These are phyloP conservation scores for Cubamyces sp. DNA, from an alignment of 768 basidiomycete species.

Conservation along the genomic window DNA sequence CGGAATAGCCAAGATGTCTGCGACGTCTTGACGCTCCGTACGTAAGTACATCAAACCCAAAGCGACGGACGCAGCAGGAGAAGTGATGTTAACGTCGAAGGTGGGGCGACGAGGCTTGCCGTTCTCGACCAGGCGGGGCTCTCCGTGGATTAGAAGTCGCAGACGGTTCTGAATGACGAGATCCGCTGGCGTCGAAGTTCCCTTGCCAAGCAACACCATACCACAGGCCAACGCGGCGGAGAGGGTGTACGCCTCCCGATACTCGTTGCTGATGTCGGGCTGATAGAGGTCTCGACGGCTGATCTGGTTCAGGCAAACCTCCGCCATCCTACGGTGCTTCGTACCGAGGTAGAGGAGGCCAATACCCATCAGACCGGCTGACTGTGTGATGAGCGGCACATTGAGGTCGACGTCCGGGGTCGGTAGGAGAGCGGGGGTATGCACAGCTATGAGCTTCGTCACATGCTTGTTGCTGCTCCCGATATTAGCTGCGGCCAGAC, in stretches of 20 bases:
- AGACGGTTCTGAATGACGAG: conserved; percentile 67
- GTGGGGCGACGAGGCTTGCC: conserved; percentile 45
- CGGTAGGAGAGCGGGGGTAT: conserved; percentile 91
- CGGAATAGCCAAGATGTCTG: conserved; percentile 83
- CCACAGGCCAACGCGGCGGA: conserved; percentile 91
- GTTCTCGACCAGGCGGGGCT: conserved; percentile 47
- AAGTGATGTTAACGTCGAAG: conserved; percentile 89
- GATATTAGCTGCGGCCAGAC: conserved; percentile 89
- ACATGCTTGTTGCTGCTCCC: conserved; percentile 87
- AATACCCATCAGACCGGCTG: conserved; percentile 84
- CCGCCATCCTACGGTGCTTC: conserved; percentile 88
- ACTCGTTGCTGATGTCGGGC: conserved; percentile 84
- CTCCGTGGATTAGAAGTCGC: conserved; percentile 77
- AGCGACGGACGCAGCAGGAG: conserved; percentile 88
- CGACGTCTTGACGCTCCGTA: conserved; percentile 83
- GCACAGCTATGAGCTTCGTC: conserved; percentile 89
- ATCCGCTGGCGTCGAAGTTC: conserved; percentile 79
- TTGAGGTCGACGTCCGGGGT: conserved; percentile 87
- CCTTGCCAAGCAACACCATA: conserved; percentile 94
- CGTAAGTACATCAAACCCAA: conserved; percentile 92
- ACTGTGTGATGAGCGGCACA: conserved; percentile 86
- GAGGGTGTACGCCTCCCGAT: conserved; percentile 91
- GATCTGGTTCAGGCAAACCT: conserved; percentile 87
- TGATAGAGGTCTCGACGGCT: conserved; percentile 76
- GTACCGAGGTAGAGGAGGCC: conserved; percentile 91